Conservation (phyloP, 2,329 filamentous ascomycete species). For the Erysiphe pulchra region DNA sequence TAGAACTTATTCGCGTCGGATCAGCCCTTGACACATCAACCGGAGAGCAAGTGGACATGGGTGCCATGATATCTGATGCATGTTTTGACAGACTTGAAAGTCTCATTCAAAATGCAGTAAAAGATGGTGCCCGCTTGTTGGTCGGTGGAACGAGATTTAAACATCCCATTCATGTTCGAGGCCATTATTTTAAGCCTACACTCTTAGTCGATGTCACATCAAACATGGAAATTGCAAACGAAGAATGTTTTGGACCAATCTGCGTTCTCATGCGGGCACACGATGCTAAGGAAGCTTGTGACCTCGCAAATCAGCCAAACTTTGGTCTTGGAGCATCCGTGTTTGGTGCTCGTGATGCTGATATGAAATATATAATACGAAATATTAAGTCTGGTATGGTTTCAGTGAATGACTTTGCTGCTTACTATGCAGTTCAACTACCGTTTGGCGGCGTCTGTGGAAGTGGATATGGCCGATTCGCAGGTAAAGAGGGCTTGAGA, state of each 20-base stretch:
- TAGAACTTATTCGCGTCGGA: slow-evolving; percentile 51
- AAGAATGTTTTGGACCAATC: slow-evolving; percentile 81
- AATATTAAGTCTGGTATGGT: slow-evolving; percentile 71
- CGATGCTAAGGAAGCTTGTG: slow-evolving; percentile 34
- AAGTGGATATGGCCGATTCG: slow-evolving; percentile 81
- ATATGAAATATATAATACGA: slow-evolving; percentile 36
- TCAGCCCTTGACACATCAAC: slow-evolving; percentile 28
- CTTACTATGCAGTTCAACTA: slow-evolving; percentile 77
- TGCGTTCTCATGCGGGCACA: slow-evolving; percentile 64
- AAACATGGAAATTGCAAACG: slow-evolving; percentile 64
- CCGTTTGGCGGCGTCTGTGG: slow-evolving; percentile 67
- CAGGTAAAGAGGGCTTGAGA: slow-evolving; percentile 65
- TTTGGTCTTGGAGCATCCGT: slow-evolving; percentile 80
- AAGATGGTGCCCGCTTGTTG: slow-evolving; percentile 54
- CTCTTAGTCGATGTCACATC: slow-evolving; percentile 73
- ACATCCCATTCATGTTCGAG: slow-evolving; percentile 49
- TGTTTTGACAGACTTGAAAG: slow-evolving; percentile 52
- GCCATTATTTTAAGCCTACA: slow-evolving; percentile 83
- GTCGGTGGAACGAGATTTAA: slow-evolving; percentile 46
- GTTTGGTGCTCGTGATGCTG: slow-evolving; percentile 43
- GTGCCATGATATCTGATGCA: slow-evolving; percentile 64
- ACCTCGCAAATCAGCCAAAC: slow-evolving; percentile 56
- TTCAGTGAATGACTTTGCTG: slow-evolving; percentile 82
- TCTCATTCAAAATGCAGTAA: slow-evolving; percentile 54
- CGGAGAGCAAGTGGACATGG: slow-evolving; percentile 42